A percentile compares a stretch with the other conserved stretches of the same genome.
These are phyloP conservation scores for Stephanodiscus minutulus DNA, from an alignment of 108 stramenopile genomes.

Conservation along the genomic window DNA sequence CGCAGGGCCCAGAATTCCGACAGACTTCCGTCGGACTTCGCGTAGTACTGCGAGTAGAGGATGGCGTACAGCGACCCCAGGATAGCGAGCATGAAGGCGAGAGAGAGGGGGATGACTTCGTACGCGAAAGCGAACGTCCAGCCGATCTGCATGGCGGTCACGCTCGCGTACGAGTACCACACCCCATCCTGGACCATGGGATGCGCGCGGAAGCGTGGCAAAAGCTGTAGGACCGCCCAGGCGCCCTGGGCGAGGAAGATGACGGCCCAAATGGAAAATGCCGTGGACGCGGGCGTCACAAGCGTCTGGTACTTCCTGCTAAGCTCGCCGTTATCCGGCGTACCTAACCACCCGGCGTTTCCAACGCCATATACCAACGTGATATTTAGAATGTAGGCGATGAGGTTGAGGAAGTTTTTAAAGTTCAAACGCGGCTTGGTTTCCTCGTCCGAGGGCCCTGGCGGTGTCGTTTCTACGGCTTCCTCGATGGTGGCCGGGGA, in stretches of 20 bases:
- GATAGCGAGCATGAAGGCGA: constrained; percentile 66
- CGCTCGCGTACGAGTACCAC: constrained; percentile 58
- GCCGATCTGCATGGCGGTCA: constrained; percentile 55
- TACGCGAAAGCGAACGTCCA: constrained; percentile 77
- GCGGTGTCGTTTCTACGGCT: neutral
- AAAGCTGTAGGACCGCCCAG: constrained; percentile 62
- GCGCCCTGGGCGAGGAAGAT: constrained; percentile 69
- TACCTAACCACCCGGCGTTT: constrained; percentile 35
- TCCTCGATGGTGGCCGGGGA: neutral
- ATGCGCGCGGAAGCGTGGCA: constrained; percentile 39
- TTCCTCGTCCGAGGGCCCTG: neutral
- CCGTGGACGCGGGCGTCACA: constrained; percentile 69
- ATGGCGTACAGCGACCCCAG: constrained; percentile 45
- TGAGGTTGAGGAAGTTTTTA: constrained; percentile 67
- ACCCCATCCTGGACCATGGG: constrained; percentile 59
- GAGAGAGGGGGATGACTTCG: constrained; percentile 59
- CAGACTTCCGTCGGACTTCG: constrained; percentile 18
- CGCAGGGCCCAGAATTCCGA: constrained; percentile 65
- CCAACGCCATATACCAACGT: constrained; percentile 66
- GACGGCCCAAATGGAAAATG: constrained; percentile 84
- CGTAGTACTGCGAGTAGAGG: constrained; percentile 40
- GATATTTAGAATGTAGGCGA: constrained; percentile 68
- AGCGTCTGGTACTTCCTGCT: constrained; percentile 82
- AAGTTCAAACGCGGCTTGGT: constrained; percentile 29
- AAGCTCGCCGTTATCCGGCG: constrained; percentile 58